Base-by-base conservation (phyloP, 192 early-diverging fungal genomes). In the Backusella circina region DNA sequence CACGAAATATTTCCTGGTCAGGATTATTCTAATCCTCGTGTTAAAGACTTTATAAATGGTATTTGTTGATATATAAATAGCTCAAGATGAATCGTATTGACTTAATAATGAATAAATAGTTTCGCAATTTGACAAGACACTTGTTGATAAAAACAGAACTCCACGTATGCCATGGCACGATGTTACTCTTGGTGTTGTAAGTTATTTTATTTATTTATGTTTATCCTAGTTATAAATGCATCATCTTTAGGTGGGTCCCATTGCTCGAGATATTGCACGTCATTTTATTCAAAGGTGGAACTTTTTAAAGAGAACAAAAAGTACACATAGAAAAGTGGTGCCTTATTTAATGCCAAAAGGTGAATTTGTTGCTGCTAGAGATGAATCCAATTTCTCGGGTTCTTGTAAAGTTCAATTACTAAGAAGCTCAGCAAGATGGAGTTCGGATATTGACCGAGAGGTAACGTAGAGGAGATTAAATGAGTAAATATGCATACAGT, bases 231-330 rank as follows among this genome's bases (percentile, higher is more conserved):
- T 28, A 73, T 26, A 26, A 16, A 18, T 26, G 0, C 30, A 16
- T 66, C 23, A 33, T 76, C 13, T 28, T 50, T 38, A 75, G 71
- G 81, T 91, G 7, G 95, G 94, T 16, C 87, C 88, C 75, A 87
- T 93, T 0, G 93, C 91, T 35, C 88, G 89, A 36, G 95, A 96
- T 68, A 84, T 95, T 47, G 91, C 93, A 7, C 87, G 92, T 21
- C 95, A 96, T 77, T 96, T 96, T 76, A 92, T 95, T 72, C 89
- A 95, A 85, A 88, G 95, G 10, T 96, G 95, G 95, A 96, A 96
- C 79, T 94, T 93, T 82, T 83, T 94, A 65, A 95, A 95, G 72
- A 82, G 82, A 70, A 79, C 83, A 61, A 92, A 92, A 75, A 88
- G 83, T 37, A 84, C 87, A 83, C 83, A 88, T 57, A 86, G 87